These are phyloP conservation scores for Backusella mclennaniae DNA, from an alignment of 192 early-diverging fungal species.

Conservation along the genomic window DNA sequence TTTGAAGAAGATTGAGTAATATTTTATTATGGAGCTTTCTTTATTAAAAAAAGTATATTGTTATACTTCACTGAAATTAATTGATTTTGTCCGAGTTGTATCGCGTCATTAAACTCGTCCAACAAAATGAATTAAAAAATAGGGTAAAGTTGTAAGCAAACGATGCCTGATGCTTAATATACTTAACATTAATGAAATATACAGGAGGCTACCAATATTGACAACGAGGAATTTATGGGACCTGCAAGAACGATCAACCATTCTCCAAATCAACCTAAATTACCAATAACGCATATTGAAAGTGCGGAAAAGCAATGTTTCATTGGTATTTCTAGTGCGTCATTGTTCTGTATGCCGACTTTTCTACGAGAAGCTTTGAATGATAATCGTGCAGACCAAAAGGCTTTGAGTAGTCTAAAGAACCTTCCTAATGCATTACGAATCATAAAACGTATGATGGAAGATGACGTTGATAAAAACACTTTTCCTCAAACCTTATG, in stretches of 20 bases:
- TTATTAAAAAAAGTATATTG: too few relatives aligned
- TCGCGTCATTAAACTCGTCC: too few relatives aligned
- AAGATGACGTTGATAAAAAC: constrained; percentile 12
- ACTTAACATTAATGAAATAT: constrained; percentile 13
- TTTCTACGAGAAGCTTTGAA: constrained; percentile 11
- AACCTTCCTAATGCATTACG: constrained; percentile 4
- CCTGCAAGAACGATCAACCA: constrained; percentile 1
- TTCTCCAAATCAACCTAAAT: background rate
- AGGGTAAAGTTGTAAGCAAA: constrained; percentile 4
- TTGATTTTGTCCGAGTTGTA: too few relatives aligned
- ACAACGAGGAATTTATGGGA: constrained; percentile 7
- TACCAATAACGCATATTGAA: constrained; percentile 1
- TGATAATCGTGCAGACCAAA: constrained; percentile 1
- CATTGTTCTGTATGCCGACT: background rate
- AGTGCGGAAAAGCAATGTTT: background rate
- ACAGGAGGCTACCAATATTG: constrained; percentile 3
- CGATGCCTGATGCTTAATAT: background rate
- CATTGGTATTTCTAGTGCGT: background rate
- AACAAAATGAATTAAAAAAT: constrained; percentile 4
- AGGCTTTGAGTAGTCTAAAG: constrained; percentile 7
- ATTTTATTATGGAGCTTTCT: too few relatives aligned
- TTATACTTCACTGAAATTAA: too few relatives aligned
- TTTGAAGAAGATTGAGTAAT: too few relatives aligned
- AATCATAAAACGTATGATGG: constrained; percentile 13
- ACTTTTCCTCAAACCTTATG: constrained; percentile 6